A percentile compares a stretch with the other conserved stretches of the same genome.
These are phyloP conservation scores for Coemansia asiatica DNA, from an alignment of 192 early-diverging fungal species.

Conservation along the genomic window DNA sequence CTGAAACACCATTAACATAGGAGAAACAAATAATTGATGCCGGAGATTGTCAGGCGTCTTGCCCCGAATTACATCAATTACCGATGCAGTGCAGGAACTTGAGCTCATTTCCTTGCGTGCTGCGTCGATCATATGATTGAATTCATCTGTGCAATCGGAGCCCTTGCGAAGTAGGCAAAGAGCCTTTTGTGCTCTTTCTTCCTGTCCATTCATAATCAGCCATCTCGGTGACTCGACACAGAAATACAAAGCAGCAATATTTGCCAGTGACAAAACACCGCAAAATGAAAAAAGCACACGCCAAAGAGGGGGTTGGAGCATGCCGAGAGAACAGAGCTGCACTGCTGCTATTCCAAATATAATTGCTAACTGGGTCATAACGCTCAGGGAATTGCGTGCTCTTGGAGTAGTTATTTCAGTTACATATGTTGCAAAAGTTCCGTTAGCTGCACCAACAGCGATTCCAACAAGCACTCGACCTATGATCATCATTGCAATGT, in stretches of 20 bases:
- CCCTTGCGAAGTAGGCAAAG: conserved; percentile 57
- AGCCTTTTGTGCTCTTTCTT: conserved; percentile 50
- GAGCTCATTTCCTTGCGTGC: conserved; percentile 19
- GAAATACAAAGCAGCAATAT: conserved; percentile 54
- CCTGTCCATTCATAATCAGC: conserved; percentile 59
- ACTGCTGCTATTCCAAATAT: conserved; percentile 72
- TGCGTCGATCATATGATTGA: conserved; percentile 56
- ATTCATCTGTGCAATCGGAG: conserved; percentile 58
- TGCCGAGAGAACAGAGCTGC: conserved; percentile 60
- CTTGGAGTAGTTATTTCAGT: conserved; percentile 71
- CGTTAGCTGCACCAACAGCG: conserved; percentile 62
- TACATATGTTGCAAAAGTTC: conserved; percentile 65
- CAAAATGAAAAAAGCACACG: conserved; percentile 64
- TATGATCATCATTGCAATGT: conserved; percentile 60
- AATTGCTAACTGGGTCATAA: conserved; percentile 68
- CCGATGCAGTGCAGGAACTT: conserved; percentile 23
- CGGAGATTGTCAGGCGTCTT: conserved; percentile 57
- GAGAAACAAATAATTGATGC: conserved; percentile 59
- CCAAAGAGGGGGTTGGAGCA: conserved; percentile 67
- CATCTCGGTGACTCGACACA: conserved; percentile 79
- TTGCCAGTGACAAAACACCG: conserved; percentile 56
- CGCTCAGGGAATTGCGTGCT: conserved; percentile 67
- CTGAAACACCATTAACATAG: conserved; percentile 67
- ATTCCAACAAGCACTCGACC: conserved; percentile 73
- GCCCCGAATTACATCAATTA: conserved; percentile 58